Percentiles rank a stretch among this genome's conserved stretches.
Evolutionary conservation across 371 early-diverging fungal species (phyloP).

Genomic region (Catenaria anguillulae): DNA sequence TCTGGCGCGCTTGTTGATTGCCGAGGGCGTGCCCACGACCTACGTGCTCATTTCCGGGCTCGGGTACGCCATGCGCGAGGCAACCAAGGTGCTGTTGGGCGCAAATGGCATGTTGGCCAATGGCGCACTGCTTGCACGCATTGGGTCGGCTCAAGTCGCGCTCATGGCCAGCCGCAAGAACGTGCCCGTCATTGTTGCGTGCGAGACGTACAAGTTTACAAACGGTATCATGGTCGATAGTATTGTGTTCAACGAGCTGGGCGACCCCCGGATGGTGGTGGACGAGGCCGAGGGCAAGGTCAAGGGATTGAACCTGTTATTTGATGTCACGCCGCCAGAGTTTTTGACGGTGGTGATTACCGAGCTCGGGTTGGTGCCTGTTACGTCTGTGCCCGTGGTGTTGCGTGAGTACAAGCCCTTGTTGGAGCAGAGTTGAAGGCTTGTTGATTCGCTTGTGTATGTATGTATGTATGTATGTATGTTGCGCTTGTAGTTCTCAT

Average conservation of each 20-base stretch:
- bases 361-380: conserved; percentile 89
- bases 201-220: conserved; percentile 93
- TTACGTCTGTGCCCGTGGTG: conserved; percentile 76
- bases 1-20: not conserved
- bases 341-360: conserved; percentile 81
- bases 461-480: no score
- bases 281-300: conserved; percentile 32
- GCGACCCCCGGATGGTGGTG: conserved; percentile 64
- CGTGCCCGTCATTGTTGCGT: conserved; percentile 87
- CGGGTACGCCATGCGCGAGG: conserved; percentile 64
- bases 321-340: conserved; percentile 88
- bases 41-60: conserved; percentile 46
- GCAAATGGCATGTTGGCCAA: conserved; percentile 83
- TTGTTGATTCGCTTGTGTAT: no score
- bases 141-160: conserved; percentile 83
- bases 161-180: conserved; percentile 74
- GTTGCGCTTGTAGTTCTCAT: no score
- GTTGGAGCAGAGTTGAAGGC: no score
- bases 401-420: conserved; percentile 22
- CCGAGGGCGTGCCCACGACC: conserved; percentile 15
- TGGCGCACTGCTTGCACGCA: conserved; percentile 80
- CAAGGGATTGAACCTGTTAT: conserved; percentile 68
- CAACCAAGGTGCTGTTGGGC: conserved; percentile 84
- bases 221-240: conserved; percentile 86
- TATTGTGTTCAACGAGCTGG: conserved; percentile 89